These are phyloP conservation scores for Oryza rufipogon DNA, from an alignment of 176 grass and related monocot species.

Conservation along the genomic window DNA sequence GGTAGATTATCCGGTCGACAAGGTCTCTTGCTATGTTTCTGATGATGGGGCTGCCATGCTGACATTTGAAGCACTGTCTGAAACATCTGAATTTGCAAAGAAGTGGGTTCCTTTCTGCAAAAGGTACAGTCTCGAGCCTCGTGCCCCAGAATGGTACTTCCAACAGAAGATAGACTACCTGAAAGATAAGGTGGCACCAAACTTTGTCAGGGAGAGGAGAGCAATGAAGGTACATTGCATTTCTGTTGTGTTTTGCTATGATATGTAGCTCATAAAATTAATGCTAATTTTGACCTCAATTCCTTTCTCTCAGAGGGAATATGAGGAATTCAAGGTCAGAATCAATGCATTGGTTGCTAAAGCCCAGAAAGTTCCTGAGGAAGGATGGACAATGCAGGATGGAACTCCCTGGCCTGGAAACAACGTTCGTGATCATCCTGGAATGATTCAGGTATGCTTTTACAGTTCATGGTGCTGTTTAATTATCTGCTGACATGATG, in stretches of 20 bases:
- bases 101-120: constrained; percentile 97
- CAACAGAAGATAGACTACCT: constrained; percentile 97
- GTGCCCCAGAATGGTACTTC: constrained; percentile 90
- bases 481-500: background rate
- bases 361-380: constrained; percentile 90
- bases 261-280: constrained; percentile 28
- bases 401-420: constrained; percentile 97
- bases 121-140: constrained; percentile 78
- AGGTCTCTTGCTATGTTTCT: constrained; percentile 96
- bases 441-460: constrained; percentile 85
- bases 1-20: constrained; percentile 86
- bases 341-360: constrained; percentile 93
- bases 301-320: constrained; percentile 69
- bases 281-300: background rate
- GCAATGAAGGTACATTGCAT: constrained; percentile 78
- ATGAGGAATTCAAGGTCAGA: constrained; percentile 91
- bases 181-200: constrained; percentile 77
- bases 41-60: constrained; percentile 98
- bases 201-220: constrained; percentile 85
- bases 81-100: constrained; percentile 98
- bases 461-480: background rate
- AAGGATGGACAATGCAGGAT: constrained; percentile 99
- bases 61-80: constrained; percentile 87
- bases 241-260: constrained; percentile 27
- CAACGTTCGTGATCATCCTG: constrained; percentile 90